Evolutionary conservation across 2,329 filamentous ascomycete species (phyloP), one percentile per base, ranked within the genome.

Genomic region (Aspergillus ustus): DNA sequence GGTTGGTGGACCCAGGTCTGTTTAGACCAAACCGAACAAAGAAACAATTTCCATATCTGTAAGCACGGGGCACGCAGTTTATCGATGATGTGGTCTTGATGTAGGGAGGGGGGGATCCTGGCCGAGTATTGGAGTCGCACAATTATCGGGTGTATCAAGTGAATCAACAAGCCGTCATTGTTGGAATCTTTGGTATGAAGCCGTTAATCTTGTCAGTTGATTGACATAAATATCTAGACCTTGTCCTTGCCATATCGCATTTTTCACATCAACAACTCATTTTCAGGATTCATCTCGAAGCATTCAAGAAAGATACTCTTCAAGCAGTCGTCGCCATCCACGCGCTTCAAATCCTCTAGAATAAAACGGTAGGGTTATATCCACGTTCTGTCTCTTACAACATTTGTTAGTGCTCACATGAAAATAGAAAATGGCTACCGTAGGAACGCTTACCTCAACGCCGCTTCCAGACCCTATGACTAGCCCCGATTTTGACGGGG

Each of bases 21-120:
- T 60, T 58, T 62, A 29, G 69, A 54, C 72, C 73, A 75, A 77
- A 69, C 77, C 77, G 70, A 78, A 78, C 73, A 66, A 52, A 80
- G 78, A 67, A 79, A 79, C 72, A 74, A 63, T 78, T 79, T 80
- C 78, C 78, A 78, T 79, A 59, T 28, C 22, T 34, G 51, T 43
- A 20, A 49, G 45, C 29, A 48, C 34, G 25, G 40, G n/a, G 29
- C 40, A 6, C 28, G 20, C 57, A 63, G 49, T 52, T 62, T 53
- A 60, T 69, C 7, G 22, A 57, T 51, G 29, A 49, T 53, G 25
- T 57, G 46, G 31, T 11, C 37, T n/a, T 48, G 17, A 13, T 37
- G 20, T 50, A 20, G 19, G 49, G 11, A 34, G n/a, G 19, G 20
- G 9, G 9, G 17, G 28, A 19, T 40, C 19, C 15, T 43, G 25